Evolutionary conservation across 2,329 filamentous ascomycete species (phyloP).

Genomic region (Alternaria atra): DNA sequence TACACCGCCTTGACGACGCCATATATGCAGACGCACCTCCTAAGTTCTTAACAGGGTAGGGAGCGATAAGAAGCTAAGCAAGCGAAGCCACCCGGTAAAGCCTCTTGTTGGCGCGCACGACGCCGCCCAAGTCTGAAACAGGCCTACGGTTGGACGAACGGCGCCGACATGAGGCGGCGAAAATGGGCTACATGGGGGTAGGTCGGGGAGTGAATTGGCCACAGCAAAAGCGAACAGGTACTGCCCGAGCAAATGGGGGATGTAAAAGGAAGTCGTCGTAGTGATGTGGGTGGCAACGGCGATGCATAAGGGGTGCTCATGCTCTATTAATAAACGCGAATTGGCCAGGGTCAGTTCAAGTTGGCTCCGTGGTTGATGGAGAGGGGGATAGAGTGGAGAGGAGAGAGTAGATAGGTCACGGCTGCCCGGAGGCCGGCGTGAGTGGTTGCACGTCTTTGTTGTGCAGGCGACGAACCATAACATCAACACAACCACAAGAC

Average conservation of each 20-base stretch:
- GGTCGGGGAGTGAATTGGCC: conserved; percentile 22
- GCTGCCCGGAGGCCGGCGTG: not conserved
- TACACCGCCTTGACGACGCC: conserved; percentile 9
- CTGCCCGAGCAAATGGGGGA: conserved; percentile 17
- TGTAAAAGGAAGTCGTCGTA: conserved; percentile 6
- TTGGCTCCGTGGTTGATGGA: conserved; percentile 2
- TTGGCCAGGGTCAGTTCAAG: conserved; percentile 4
- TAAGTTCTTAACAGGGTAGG: conserved; percentile 5
- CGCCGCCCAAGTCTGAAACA: conserved; percentile 21
- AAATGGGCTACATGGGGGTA: conserved; percentile 7
- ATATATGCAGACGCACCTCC: not conserved
- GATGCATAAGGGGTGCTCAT: not conserved
- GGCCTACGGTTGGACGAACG: conserved; percentile 26
- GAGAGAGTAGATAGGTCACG: not conserved
- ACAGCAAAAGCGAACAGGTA: conserved; percentile 17
- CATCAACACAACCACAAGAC: conserved; percentile 1
- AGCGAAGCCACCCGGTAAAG: conserved; percentile 21
- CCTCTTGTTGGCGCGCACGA: conserved; percentile 23
- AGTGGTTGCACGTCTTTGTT: conserved; percentile 10
- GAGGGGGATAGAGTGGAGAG: not conserved
- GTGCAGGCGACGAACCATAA: conserved; percentile 10
- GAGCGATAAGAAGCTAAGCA: conserved; percentile 14
- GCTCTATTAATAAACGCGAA: conserved; percentile 20
- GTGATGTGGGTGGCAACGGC: conserved; percentile 11
- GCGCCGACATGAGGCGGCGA: conserved; percentile 20